Evolutionary conservation across 352 stramenopile species (phyloP), one percentile per base, ranked within the genome.

Genomic region (Globisporangium irregulare): DNA sequence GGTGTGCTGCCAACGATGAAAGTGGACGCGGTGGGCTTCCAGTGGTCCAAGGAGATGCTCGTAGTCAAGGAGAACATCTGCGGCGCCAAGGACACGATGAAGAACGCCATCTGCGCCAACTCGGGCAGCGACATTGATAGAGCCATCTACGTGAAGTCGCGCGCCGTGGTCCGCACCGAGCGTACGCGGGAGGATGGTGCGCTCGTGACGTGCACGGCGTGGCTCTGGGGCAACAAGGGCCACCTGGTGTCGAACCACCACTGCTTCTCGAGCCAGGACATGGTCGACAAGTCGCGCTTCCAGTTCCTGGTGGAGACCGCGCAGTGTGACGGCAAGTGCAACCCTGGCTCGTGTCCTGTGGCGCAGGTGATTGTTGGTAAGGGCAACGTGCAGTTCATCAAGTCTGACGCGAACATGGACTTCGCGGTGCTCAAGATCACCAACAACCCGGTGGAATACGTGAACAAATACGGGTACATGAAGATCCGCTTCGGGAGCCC

Each of bases 391-490:
- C 73, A 84, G 72, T 89, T 90, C 61, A 77, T 93, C 53, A 83
- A 72, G 29, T 84, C 80, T 15, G 76, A 91, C 64, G 59, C 70
- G 14, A 67, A 76, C 2, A 65, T 86, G 24, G 85, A 93, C 69
- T 87, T 82, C 57, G 73, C 82, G 0, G 59, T 91, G 34, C 46
- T 91, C 41, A 79, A 89, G 68, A 75, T 91, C 64, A 77, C 70
- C 10, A 68, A 68, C 9, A 74, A 78, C 29, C 71, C 79, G 38
- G 50, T 62, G 5, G 73, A 72, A 20, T 77, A 76, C 22, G 70
- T 87, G n/a, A 73, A 14, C 55, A 81, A 77, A 9, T 86, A 82
- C 54, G 82, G 83, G 2, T 92, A 91, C 73, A 68, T 92, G 29
- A 79, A 87, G 64, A 75, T 91, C 25, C 79, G 85, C 25, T 78